Evolutionary conservation across 805 yeast genomes (phyloP), one percentile per base, ranked within the genome.

Genomic region (Candida berthetii): DNA sequence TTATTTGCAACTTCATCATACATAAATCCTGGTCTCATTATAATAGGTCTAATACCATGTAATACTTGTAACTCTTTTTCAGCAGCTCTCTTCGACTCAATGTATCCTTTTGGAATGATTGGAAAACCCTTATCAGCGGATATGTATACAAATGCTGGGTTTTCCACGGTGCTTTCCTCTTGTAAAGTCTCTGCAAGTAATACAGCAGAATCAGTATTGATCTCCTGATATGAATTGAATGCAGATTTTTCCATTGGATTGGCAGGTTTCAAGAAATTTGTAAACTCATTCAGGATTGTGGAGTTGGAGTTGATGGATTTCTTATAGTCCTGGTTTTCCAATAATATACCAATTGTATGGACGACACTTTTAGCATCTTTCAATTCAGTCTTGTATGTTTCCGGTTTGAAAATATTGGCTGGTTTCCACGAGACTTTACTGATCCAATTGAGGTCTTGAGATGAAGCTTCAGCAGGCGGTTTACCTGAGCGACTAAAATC

Each of bases 11-110:
- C 54, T 31, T 69, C 76, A 54, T 86, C 95, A 53, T 65, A 84
- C 89, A 89, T 80, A 50, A 88, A 78, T 0, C 95, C 95, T 0
- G 96, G 96, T 45, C 96, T 71, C 61, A 85, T 47, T 14, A 84
- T 57, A 2, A 89, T 76, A 0, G 83, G 66, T 42, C 91, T 71
- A 19, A 85, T 64, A 3, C 60, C 55, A n/a, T 67, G 63, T 17
- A 74, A 64, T 22, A 68, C 57, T 42, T 59, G 40, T 17, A 78
- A 58, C 48, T 76, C 82, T 19, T 60, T 58, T 57, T 89, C 97
- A 0, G 96, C 91, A 44, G 71, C 78, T 49, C 96, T 66, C 53
- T 89, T 89, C 18, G 93, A 78, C 9, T 71, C 68, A 29, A 89
- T 76, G 58, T 89, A 89, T 1, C 82, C 89, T 1, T 64, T 53